Evolutionary conservation across 495 filamentous ascomycete genomes (phyloP).

Genomic region (Penicillium soppii): DNA sequence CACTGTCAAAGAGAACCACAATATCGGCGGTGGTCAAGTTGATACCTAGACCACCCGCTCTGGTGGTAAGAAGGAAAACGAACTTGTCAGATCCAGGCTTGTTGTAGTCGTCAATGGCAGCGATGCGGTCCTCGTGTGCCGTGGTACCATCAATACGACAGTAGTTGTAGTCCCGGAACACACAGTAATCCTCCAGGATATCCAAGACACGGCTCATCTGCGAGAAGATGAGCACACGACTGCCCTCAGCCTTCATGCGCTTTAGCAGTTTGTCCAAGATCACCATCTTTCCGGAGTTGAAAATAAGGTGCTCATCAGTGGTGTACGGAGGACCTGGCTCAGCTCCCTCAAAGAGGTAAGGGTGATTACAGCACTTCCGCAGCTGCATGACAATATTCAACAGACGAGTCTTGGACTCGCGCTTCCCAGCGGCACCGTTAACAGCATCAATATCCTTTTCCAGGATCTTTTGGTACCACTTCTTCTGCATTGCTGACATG

Average conservation of each 20-base stretch:
- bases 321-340: slow-evolving; percentile 98
- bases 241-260: slow-evolving; percentile 80
- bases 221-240: slow-evolving; percentile 95
- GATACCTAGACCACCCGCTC: slow-evolving; percentile 96
- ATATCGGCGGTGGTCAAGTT: slow-evolving; percentile 96
- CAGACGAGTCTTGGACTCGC: slow-evolving; percentile 98
- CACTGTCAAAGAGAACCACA: slow-evolving; percentile 96
- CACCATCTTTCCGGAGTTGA: slow-evolving; percentile 95
- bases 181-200: slow-evolving; percentile 97
- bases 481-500: slow-evolving; percentile 99
- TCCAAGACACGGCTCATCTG: slow-evolving; percentile 98
- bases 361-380: slow-evolving; percentile 98
- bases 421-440: slow-evolving; percentile 93
- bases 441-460: slow-evolving; percentile 99
- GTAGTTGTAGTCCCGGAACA: slow-evolving; percentile 91
- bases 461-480: slow-evolving; percentile 98
- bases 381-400: slow-evolving; percentile 99
- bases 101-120: slow-evolving; percentile 98
- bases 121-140: slow-evolving; percentile 96
- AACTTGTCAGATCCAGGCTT: slow-evolving; percentile 94
- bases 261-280: slow-evolving; percentile 91
- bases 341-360: slow-evolving; percentile 96
- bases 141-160: slow-evolving; percentile 98
- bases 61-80: slow-evolving; percentile 94
- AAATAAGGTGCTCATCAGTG: slow-evolving; percentile 92